Percentiles rank a stretch among this genome's conserved stretches.
phyloP scores from a whole-genome alignment of 345 rosid species.

The Corymbia maculata region DNA sequence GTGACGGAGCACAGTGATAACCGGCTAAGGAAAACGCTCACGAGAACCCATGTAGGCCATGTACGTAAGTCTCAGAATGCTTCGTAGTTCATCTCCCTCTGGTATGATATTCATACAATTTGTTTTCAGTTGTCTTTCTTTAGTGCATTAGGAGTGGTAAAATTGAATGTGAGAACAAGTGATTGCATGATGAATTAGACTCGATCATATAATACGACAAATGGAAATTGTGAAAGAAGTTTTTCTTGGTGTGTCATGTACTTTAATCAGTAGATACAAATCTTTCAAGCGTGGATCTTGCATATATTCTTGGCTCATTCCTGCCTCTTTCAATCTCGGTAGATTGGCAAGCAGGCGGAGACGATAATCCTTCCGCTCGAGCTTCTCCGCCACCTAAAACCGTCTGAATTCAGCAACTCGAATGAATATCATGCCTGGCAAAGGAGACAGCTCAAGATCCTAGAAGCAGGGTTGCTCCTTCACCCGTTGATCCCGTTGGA shows the following conservation, averaged over 20 bases:
- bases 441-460: constrained; percentile 62
- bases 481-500: constrained; percentile 64
- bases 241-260: neutral
- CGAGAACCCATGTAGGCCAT: constrained; percentile 90
- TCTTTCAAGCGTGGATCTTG: neutral
- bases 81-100: neutral
- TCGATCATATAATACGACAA: neutral
- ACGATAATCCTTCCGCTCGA: constrained; percentile 81
- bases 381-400: constrained; percentile 76
- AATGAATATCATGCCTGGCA: constrained; percentile 83
- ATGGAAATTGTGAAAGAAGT: neutral
- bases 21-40: constrained; percentile 73
- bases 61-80: constrained; percentile 15
- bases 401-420: constrained; percentile 63
- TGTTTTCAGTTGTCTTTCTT: neutral
- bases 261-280: neutral
- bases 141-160: neutral
- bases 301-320: neutral
- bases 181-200: neutral
- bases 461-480: constrained; percentile 68
- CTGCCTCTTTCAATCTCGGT: neutral
- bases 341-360: constrained; percentile 66
- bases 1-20: constrained; percentile 87
- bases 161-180: neutral
- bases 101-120: neutral